Evolutionary conservation across 2,329 filamentous ascomycete genomes (phyloP), one percentile per base, ranked within the genome.

Genomic region (Neonectria sp.): DNA sequence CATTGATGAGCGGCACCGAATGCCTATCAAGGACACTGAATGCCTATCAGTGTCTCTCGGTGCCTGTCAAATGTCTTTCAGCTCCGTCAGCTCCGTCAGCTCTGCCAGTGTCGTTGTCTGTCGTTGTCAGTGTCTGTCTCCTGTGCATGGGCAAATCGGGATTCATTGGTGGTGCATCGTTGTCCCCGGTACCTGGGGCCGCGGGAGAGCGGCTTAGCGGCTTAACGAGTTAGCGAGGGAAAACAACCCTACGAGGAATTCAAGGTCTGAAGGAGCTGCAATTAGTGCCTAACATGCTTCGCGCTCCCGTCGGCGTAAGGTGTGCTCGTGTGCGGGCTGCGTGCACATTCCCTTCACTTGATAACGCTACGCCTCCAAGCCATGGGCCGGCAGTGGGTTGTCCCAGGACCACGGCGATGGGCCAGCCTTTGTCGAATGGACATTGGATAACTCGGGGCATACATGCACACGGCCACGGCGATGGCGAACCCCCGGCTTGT

Each of bases 321-420:
- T 61, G 49, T 33, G 58, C 48, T 60, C 35, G 48, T 49, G 58
- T 60, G 58, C 49, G 31, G 24, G 24, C 24, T 25, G 25, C 24
- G 21, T 27, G 21, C 24, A 13, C 33, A 9, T 35, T 33, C 8
- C 33, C 33, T 35, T 33, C 8, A 24, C 12, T 46, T 21, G 13
- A 48, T 48, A 25, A 48, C 37, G 15, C 6, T 40, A 40, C 37
- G 37, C 37, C 15, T 40, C 37, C 37, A 40, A 40, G 37, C 37
- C 33, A 35, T 21, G 11, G 33, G 33, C 13, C 11, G 13, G 13
- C 33, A 11, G 33, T 35, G 37, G 15, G 15, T 40, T 12, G 49
- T 33, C 49, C 49, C 49, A 13, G 27, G 49, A 11, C 49, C 49
- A 52, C 6, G 49, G 49, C 27, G 7, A 52, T 51, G 48, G 49